Percentiles rank a stretch among this genome's conserved stretches.
These are phyloP conservation scores for Phlebiopsis flavidoalba DNA, from an alignment of 768 basidiomycete species.

Conservation along the genomic window DNA sequence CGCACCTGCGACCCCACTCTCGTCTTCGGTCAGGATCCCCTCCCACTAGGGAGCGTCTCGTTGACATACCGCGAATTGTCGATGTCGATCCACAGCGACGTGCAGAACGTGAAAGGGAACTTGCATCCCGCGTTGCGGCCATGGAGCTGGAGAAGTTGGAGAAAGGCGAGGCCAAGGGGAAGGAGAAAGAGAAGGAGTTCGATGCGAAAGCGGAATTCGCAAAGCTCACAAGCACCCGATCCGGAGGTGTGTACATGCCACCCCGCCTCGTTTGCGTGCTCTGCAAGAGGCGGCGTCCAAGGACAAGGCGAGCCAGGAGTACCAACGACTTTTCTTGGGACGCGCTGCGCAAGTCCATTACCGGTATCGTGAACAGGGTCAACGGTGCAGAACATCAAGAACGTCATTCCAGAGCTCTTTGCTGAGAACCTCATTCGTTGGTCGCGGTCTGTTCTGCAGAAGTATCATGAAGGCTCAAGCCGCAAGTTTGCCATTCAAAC, in stretches of 20 bases:
- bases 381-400: constrained; percentile 95
- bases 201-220: constrained; percentile 86
- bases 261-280: constrained; percentile 88
- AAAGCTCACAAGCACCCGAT: constrained; percentile 74
- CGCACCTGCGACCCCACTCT: constrained; percentile 35
- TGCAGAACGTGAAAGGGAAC: constrained; percentile 74
- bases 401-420: constrained; percentile 87
- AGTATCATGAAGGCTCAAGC: constrained; percentile 99
- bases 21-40: constrained; percentile 40
- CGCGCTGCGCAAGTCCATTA: constrained; percentile 93
- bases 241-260: constrained; percentile 95
- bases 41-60: constrained; percentile 19
- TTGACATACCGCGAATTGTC: constrained; percentile 44
- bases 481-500: constrained; percentile 94
- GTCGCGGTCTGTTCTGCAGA: constrained; percentile 86
- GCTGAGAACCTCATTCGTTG: constrained; percentile 90
- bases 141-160: constrained; percentile 59
- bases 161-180: constrained; percentile 39
- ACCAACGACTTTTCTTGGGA: constrained; percentile 97
- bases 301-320: constrained; percentile 85
- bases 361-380: constrained; percentile 99
- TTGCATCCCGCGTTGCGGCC: constrained; percentile 65
- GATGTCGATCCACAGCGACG: constrained; percentile 78
- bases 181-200: constrained; percentile 29
- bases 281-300: constrained; percentile 77